Evolutionary conservation across 257 asterid species (phyloP), one percentile per base, ranked within the genome.

Genomic region (Solanum dulcamara): DNA sequence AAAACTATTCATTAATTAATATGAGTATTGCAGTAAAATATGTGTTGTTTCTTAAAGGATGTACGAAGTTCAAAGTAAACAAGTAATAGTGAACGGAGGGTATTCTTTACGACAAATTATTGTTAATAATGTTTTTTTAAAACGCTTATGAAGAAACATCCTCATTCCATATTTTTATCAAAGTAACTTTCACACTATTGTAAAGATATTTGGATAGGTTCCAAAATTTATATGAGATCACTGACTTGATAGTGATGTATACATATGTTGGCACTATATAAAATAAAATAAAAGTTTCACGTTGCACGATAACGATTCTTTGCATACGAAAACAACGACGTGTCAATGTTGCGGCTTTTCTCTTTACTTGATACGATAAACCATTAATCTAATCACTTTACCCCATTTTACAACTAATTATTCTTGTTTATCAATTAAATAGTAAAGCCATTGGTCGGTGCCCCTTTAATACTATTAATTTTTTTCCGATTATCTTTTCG

Each of bases 281-380:
- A 24, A 3, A 40, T 5, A 13, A 44, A 57, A 57, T 20, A 75
- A 26, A 28, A 4, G 8, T 17, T 32, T 26, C 24, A 77, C 66
- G 84, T 83, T 46, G 81, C 86, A 86, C 96, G 87, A 83, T 86
- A 90, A 88, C 96, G 97, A 93, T 89, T 95, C 91, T 91, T 86
- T 85, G 94, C 97, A 90, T 93, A 93, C 90, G 85, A 89, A 90
- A 84, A 90, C 33, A 6, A 83, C 87, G 93, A 87, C 92, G 91
- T 88, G 90, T 84, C 77, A 59, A 75, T 81, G 68, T 87, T 88
- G 85, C 90, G 89, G 87, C 81, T 66, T 35, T 32, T 14, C 83
- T 84, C 84, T 67, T 59, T 74, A 48, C 35, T 26, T 48, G 55
- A 44, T 50, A 53, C 15, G 53, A 32, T 60, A 33, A 83, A 4